phyloP scores from a whole-genome alignment of 306 rosid genomes.

The Begonia masoniana region DNA sequence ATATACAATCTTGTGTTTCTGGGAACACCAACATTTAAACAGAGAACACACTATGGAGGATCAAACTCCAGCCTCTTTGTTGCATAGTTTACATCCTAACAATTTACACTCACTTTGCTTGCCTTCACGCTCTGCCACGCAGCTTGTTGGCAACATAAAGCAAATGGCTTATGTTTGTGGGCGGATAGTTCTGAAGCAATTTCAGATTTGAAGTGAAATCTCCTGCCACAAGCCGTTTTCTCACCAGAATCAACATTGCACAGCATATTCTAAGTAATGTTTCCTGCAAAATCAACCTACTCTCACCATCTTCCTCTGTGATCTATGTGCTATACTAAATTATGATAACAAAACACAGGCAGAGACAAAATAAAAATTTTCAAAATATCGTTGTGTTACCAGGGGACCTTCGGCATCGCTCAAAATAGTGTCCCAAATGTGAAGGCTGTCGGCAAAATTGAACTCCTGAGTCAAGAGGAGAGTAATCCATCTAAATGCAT shows the following conservation, averaged over 20 bases:
- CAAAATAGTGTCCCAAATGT: slow-evolving; percentile 88
- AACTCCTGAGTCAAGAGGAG: slow-evolving; percentile 96
- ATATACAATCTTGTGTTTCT: no score
- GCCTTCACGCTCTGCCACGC: slow-evolving; percentile 19
- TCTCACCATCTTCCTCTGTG: no score
- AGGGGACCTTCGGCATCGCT: slow-evolving; percentile 96
- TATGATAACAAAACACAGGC: neutral
- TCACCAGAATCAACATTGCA: slow-evolving; percentile 85
- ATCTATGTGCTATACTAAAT: no score
- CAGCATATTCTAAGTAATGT: slow-evolving; percentile 91
- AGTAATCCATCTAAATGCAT: slow-evolving; percentile 99
- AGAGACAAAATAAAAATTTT: neutral
- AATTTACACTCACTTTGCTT: no score
- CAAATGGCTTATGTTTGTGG: slow-evolving; percentile 89
- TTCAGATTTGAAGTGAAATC: slow-evolving; percentile 98
- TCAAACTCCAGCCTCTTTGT: no score
- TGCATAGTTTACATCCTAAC: no score
- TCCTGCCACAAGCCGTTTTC: slow-evolving; percentile 87
- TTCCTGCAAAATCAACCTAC: slow-evolving; percentile 34
- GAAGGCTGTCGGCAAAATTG: slow-evolving; percentile 91
- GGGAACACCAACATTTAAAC: no score
- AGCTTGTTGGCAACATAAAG: slow-evolving; percentile 94
- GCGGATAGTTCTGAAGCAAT: slow-evolving; percentile 77
- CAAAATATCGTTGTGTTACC: slow-evolving; percentile 23
- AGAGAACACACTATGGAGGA: no score